phyloP scores from a whole-genome alignment of 768 basidiomycete genomes.

The Lactarius quietus region DNA sequence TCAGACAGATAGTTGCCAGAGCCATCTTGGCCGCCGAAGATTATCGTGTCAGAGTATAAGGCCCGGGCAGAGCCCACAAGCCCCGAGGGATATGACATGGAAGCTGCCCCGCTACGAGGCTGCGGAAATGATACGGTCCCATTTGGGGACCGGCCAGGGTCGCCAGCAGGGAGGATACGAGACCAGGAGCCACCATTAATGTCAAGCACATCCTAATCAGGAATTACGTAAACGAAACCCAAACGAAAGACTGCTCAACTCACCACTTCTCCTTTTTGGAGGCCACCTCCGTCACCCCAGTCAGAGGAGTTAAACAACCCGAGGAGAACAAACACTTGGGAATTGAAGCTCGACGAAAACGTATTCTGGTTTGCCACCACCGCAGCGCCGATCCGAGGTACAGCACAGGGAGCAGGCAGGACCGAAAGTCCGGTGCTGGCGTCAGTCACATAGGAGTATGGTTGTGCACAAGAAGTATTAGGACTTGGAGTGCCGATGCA shows the following conservation, averaged over 20 bases:
- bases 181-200: conserved; percentile 62
- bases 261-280: conserved; percentile 71
- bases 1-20: conserved; percentile 67
- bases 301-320: conserved; percentile 60
- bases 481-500: conserved; percentile 46
- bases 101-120: conserved; percentile 69
- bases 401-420: conserved; percentile 51
- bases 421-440: conserved; percentile 49
- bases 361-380: conserved; percentile 58
- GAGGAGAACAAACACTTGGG: conserved; percentile 66
- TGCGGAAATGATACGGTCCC: conserved; percentile 52
- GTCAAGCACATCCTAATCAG: conserved; percentile 56
- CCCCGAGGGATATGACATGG: conserved; percentile 48
- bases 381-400: conserved; percentile 55
- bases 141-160: conserved; percentile 55
- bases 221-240: background rate
- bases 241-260: conserved; percentile 29
- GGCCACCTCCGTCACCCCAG: conserved; percentile 65
- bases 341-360: conserved; percentile 51
- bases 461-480: conserved; percentile 52
- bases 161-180: conserved; percentile 70
- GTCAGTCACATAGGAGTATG: conserved; percentile 56
- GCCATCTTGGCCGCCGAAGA: conserved; percentile 74
- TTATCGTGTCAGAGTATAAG: conserved; percentile 60
- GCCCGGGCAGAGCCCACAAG: conserved; percentile 54